Evolutionary conservation across 225 moss, liverwort and hornwort species (phyloP).

Genomic region (Thuidium tamariscinum): DNA sequence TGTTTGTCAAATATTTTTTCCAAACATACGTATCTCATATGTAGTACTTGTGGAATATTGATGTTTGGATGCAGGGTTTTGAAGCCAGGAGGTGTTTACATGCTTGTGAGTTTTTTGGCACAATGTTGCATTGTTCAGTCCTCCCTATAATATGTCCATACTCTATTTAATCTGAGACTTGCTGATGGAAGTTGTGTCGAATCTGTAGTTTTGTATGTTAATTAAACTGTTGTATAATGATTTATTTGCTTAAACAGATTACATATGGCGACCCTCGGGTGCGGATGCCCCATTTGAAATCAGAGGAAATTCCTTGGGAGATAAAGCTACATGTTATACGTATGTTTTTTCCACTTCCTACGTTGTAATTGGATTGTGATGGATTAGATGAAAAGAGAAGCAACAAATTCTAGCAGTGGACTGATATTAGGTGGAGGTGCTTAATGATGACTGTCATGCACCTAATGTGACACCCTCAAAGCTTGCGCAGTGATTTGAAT

Average conservation of each 20-base stretch:
- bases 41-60: neutral
- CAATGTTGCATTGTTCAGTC: neutral
- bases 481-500: neutral
- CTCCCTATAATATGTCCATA: neutral
- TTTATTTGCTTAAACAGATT: constrained; percentile 23
- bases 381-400: neutral
- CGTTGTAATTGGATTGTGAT: neutral
- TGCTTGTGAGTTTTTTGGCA: constrained; percentile 36
- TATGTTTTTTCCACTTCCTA: neutral
- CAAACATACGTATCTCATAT: neutral
- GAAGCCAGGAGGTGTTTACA: constrained; percentile 76
- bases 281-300: constrained; percentile 68
- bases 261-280: constrained; percentile 87
- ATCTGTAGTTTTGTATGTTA: neutral
- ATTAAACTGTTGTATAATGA: neutral
- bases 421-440: neutral
- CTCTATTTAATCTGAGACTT: neutral
- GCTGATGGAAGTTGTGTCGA: neutral
- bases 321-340: constrained; percentile 36
- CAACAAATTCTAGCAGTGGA: neutral
- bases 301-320: constrained; percentile 23
- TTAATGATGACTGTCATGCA: neutral
- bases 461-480: neutral
- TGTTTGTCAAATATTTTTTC: neutral
- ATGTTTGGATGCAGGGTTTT: constrained; percentile 37